Evolutionary conservation across 176 grass and related monocot genomes (phyloP).

Genomic region (Otatea glauca): DNA sequence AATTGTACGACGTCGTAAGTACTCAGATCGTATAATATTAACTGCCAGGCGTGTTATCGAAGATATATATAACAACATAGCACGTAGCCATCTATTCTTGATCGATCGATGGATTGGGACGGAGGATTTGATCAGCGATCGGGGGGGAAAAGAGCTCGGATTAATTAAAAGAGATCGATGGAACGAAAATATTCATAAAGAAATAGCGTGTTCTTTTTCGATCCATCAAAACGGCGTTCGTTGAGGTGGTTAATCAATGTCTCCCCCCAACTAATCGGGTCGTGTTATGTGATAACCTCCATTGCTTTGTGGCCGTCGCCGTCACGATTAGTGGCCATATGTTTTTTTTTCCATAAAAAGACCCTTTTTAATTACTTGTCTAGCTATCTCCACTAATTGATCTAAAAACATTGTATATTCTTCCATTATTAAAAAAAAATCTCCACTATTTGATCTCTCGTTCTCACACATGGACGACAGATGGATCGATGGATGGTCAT

Average conservation of each 20-base stretch:
- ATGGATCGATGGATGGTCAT: not conserved
- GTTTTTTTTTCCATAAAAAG: not conserved
- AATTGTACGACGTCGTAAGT: not conserved
- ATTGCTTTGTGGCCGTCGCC: constrained; percentile 26
- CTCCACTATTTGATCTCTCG: not conserved
- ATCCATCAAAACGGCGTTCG: constrained; percentile 16
- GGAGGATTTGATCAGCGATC: not conserved
- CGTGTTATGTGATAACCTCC: constrained; percentile 30
- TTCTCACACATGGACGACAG: not conserved
- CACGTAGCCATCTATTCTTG: not conserved
- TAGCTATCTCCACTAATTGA: not conserved
- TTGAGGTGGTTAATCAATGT: constrained; percentile 53
- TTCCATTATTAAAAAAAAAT: no score
- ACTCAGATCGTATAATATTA: not conserved
- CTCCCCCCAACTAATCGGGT: constrained; percentile 32
- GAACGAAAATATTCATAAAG: not conserved
- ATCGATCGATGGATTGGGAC: not conserved
- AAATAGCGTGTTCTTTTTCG: not conserved
- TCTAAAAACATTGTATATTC: no score
- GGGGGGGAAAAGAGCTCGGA: not conserved
- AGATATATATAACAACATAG: not conserved
- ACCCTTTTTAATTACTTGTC: not conserved
- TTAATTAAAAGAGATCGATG: not conserved
- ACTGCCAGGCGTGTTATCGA: not conserved
- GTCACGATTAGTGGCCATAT: constrained; percentile 26